Evolutionary conservation across 768 basidiomycete genomes (phyloP).

Genomic region (Phaeolepiota aurea): DNA sequence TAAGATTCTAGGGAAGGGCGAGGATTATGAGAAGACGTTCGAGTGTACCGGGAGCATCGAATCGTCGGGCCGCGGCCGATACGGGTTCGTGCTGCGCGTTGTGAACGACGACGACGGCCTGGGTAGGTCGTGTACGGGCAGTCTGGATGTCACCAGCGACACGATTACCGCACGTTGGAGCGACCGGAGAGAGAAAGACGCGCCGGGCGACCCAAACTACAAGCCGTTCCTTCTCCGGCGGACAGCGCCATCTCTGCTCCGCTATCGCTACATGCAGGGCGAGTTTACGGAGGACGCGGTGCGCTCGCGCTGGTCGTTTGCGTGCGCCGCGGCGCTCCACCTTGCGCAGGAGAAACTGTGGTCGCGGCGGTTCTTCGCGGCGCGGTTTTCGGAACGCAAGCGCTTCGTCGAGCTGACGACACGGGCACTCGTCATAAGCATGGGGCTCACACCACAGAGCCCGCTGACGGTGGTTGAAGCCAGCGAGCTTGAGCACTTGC

Average conservation of each 20-base stretch:
- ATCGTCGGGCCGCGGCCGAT: conserved; percentile 7
- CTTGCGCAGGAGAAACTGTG: conserved; percentile 20
- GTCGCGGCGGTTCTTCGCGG: conserved; percentile 22
- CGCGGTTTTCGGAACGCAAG: conserved; percentile 19
- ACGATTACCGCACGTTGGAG: conserved; percentile 13
- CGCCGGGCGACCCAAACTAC: conserved; percentile 13
- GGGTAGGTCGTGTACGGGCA: conserved; percentile 15
- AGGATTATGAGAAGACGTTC: conserved; percentile 22
- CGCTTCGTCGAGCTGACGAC: conserved; percentile 21
- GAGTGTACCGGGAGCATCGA: conserved; percentile 17
- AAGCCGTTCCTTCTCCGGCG: conserved; percentile 16
- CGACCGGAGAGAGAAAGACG: conserved; percentile 13
- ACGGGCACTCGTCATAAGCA: conserved; percentile 17
- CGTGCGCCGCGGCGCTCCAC: conserved; percentile 20
- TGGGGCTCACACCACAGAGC: conserved; percentile 21
- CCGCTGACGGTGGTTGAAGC: conserved; percentile 18
- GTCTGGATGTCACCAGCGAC: conserved; percentile 11
- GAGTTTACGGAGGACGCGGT: conserved; percentile 19
- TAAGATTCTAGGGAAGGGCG: conserved; percentile 22
- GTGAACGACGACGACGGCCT: conserved; percentile 19
- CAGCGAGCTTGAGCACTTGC: conserved; percentile 19
- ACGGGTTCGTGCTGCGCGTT: conserved; percentile 17
- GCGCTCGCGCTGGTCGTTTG: conserved; percentile 25
- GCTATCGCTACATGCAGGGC: conserved; percentile 18
- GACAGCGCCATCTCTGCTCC: conserved; percentile 20